Conservation (phyloP, 108 stramenopile genomes). For the Fistulifera pelliculosa region DNA sequence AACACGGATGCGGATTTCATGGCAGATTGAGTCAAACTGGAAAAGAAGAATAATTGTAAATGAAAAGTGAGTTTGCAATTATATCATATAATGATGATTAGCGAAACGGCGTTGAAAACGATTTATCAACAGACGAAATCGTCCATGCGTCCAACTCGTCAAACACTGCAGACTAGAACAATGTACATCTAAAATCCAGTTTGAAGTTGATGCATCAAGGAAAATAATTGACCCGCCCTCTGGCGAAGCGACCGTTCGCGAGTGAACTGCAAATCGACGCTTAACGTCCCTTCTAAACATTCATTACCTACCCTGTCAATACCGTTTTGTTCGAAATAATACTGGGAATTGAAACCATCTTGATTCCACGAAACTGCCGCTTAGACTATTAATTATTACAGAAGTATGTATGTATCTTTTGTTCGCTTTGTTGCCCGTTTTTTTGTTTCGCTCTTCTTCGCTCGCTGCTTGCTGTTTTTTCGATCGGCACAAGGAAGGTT, state of each 20-base stretch:
- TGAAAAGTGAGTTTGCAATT: background rate
- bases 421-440: no score
- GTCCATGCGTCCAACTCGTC: background rate
- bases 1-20: background rate
- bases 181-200: background rate
- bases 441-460: no score
- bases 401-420: no score
- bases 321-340: constrained; percentile 11
- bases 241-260: no score
- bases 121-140: no score
- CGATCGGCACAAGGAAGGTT: no score
- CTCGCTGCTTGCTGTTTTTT: no score
- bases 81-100: background rate
- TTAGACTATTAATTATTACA: no score
- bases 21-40: constrained; percentile 1
- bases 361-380: no score
- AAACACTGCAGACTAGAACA: background rate
- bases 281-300: background rate
- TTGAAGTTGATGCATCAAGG: background rate
- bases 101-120: background rate
- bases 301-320: constrained; percentile 8
- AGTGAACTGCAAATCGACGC: background rate
- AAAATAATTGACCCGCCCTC: no score
- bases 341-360: constrained; percentile 2
- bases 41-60: background rate